Conservation (phyloP, 768 basidiomycete genomes). For the Crepidotus variabilis region DNA sequence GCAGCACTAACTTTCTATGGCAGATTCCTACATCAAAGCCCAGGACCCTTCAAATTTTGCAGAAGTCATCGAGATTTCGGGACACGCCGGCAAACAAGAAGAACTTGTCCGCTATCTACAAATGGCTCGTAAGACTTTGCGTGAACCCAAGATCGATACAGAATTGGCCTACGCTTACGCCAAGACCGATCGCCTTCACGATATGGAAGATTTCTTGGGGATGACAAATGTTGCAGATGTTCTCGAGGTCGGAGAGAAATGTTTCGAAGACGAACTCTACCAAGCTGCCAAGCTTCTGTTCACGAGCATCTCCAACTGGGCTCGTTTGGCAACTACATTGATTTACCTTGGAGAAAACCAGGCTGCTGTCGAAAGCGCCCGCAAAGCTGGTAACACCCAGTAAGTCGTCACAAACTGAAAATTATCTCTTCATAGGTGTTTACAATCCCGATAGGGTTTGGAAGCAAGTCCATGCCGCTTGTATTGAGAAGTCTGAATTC, state of each 20-base stretch:
- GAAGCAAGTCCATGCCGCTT: slow-evolving; percentile 99
- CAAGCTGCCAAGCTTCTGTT: slow-evolving; percentile 96
- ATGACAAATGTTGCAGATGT: slow-evolving; percentile 99
- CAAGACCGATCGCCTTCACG: slow-evolving; percentile 92
- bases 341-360: slow-evolving; percentile 99
- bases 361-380: slow-evolving; percentile 96
- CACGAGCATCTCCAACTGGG: slow-evolving; percentile 98
- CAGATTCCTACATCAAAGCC: slow-evolving; percentile 97
- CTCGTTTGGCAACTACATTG: slow-evolving; percentile 93
- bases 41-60: slow-evolving; percentile 91
- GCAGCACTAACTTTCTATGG: slow-evolving; percentile 3
- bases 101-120: slow-evolving; percentile 96
- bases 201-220: slow-evolving; percentile 98
- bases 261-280: slow-evolving; percentile 97
- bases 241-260: slow-evolving; percentile 97
- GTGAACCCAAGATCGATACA: slow-evolving; percentile 97
- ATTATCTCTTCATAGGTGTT: slow-evolving; percentile 9
- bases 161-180: slow-evolving; percentile 98
- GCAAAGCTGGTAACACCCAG: slow-evolving; percentile 99
- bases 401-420: slow-evolving; percentile 32
- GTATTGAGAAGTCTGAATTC: slow-evolving; percentile 97
- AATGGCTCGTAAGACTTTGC: slow-evolving; percentile 96
- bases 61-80: slow-evolving; percentile 95
- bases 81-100: slow-evolving; percentile 85
- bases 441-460: slow-evolving; percentile 64